Evolutionary conservation across 805 yeast genomes (phyloP).

Genomic region (Suhomyces canberraensis): DNA sequence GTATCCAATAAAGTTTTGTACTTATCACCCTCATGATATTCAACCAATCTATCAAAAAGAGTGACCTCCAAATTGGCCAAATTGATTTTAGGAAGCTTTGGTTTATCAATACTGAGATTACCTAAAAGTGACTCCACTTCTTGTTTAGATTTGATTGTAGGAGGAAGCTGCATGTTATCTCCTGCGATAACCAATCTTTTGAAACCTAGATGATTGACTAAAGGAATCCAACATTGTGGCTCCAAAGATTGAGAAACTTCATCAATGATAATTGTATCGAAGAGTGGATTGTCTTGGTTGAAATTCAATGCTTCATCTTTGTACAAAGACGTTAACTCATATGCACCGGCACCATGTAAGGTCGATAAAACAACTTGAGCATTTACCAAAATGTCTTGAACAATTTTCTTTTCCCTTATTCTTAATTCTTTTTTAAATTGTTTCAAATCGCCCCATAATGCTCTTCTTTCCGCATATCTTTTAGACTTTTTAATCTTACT

Average conservation of each 20-base stretch:
- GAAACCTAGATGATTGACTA: slow-evolving; percentile 58
- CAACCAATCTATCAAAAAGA: slow-evolving; percentile 73
- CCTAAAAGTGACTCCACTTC: slow-evolving; percentile 12
- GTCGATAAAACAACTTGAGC: slow-evolving; percentile 78
- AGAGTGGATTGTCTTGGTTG: slow-evolving; percentile 37
- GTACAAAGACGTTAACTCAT: slow-evolving; percentile 59
- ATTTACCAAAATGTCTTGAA: slow-evolving; percentile 52
- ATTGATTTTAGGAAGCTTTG: slow-evolving; percentile 15
- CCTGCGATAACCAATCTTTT: slow-evolving; percentile 79
- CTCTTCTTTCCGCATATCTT: slow-evolving; percentile 60
- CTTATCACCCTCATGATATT: slow-evolving; percentile 36
- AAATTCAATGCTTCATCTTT: slow-evolving; percentile 20
- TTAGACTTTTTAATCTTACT: slow-evolving; percentile 57
- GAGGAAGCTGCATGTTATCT: slow-evolving; percentile 88
- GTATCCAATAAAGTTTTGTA: slow-evolving; percentile 61
- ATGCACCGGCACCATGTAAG: slow-evolving; percentile 81
- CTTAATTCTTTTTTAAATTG: slow-evolving; percentile 67
- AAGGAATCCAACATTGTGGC: slow-evolving; percentile 96
- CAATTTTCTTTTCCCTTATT: slow-evolving; percentile 59
- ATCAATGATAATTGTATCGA: slow-evolving; percentile 84
- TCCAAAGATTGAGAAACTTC: slow-evolving; percentile 94
- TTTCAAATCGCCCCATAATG: slow-evolving; percentile 67
- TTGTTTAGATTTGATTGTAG: slow-evolving; percentile 66
- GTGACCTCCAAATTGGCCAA: slow-evolving; percentile 59
- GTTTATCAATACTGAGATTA: slow-evolving; percentile 11